Base-by-base conservation (phyloP, 2,329 filamentous ascomycete genomes). In the Ophiostoma sp. region DNA sequence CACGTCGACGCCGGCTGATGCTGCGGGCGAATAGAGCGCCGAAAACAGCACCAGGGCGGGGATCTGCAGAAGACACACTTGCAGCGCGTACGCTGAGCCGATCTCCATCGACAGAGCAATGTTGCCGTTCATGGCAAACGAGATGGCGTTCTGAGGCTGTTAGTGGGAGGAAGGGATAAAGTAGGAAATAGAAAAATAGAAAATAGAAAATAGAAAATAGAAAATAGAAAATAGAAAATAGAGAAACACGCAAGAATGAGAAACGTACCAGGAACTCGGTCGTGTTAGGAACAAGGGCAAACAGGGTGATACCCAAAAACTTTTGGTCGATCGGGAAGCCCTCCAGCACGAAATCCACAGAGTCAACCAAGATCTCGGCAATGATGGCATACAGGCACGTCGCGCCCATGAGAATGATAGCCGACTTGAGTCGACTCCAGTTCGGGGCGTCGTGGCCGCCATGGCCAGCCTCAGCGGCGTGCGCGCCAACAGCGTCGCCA, bases 61-160 rank as follows among this genome's bases (percentile, higher is more conserved):
- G 27, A 98, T 93, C 76, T 99, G 95, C 27, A 99, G 84, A 41
- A 99, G 84, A 76, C 94, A 97, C 65, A 99, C 95, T 78, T 99
- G 95, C 60, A 99, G 83, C 1, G 95, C 95, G 76, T 99, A 99
- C 2, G 94, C 94, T 0, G 93, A 97, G 73, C 95, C 95, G 73
- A 99, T 99, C 76, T 99, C 95, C 95, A 99, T 99, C 49, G 93
- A 97, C 18, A 99, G 82, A 0, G 95, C 95, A 78, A 99, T 98
- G 78, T 99, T 99, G 70, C 95, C 95, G 76, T 99, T 98, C 94
- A 99, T 99, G 67, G 95, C 95, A 77, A 99, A 99, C 0, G 93
- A 97, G 70, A 99, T 99, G 76, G 94, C 95, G 78, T 99, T 99
- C 55, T 60, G 16, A 38, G 18, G 18, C 14, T 14, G 55, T 88